Evolutionary conservation across 495 filamentous ascomycete genomes (phyloP).

Genomic region (Penicillium bialowiezense): DNA sequence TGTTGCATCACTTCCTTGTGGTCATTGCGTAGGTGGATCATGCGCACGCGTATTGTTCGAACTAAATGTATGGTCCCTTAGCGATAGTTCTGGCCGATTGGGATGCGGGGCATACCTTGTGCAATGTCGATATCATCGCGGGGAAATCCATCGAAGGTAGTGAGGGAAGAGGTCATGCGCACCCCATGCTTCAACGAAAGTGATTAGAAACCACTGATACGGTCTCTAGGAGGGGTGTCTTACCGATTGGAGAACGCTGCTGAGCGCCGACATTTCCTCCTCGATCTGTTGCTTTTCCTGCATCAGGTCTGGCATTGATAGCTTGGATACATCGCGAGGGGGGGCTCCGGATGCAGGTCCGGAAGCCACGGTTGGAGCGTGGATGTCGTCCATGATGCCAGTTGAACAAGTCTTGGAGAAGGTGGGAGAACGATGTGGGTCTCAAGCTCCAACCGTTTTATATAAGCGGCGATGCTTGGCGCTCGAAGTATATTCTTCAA

Average conservation of each 20-base stretch:
- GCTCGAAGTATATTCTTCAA: conserved; percentile 2
- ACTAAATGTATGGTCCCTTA: conserved; percentile 56
- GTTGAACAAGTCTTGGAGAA: conserved; percentile 38
- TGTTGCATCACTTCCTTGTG: conserved; percentile 82
- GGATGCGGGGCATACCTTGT: conserved; percentile 61
- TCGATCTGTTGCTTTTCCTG: conserved; percentile 78
- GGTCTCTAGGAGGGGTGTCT: conserved; percentile 19
- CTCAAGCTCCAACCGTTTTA: conserved; percentile 7
- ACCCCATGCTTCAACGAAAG: conserved; percentile 70
- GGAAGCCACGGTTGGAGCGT: conserved; percentile 72
- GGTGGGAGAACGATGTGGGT: conserved; percentile 22
- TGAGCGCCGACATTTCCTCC: conserved; percentile 76
- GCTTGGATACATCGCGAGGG: conserved; percentile 55
- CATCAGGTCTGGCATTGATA: conserved; percentile 63
- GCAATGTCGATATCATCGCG: conserved; percentile 92
- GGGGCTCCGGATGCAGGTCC: conserved; percentile 59
- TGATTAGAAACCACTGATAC: conserved; percentile 7
- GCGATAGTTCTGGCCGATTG: conserved; percentile 1
- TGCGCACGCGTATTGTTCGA: conserved; percentile 83
- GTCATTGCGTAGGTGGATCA: conserved; percentile 88
- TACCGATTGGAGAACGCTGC: conserved; percentile 85
- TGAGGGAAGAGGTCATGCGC: conserved; percentile 84
- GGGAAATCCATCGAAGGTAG: conserved; percentile 90
- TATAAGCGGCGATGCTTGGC: conserved; percentile 22
- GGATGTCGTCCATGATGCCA: conserved; percentile 67